These are phyloP conservation scores for Saccharomycopsis fibuligera DNA, from an alignment of 805 yeast species.

Conservation along the genomic window DNA sequence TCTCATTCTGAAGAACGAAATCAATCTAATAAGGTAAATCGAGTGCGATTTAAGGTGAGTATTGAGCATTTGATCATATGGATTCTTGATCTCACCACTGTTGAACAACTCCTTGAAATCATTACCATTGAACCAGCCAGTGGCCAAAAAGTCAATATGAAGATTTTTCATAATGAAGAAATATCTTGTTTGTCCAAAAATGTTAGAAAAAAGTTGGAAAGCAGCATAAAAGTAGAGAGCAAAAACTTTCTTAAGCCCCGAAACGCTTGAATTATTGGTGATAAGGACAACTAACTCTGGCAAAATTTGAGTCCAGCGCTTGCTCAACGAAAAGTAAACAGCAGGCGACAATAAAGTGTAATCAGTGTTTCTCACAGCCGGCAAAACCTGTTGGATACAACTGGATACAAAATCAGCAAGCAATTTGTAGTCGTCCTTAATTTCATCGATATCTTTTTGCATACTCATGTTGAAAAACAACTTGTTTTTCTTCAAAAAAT, in stretches of 20 bases:
- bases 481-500: not conserved
- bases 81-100: not conserved
- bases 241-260: conserved; percentile 1
- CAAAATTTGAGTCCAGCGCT: too few relatives aligned
- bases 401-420: too few relatives aligned
- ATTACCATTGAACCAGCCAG: not conserved
- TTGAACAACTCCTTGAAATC: conserved; percentile 9
- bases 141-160: not conserved
- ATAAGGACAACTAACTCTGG: too few relatives aligned
- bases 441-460: conserved; percentile 3
- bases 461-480: not conserved
- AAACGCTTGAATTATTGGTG: too few relatives aligned
- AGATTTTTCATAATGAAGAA: conserved; percentile 4
- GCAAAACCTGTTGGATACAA: too few relatives aligned
- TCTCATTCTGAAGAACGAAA: conserved; percentile 13
- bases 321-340: too few relatives aligned
- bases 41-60: not conserved
- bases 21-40: conserved; percentile 6
- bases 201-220: not conserved
- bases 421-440: too few relatives aligned
- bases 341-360: too few relatives aligned
- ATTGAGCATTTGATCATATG: not conserved
- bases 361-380: too few relatives aligned
- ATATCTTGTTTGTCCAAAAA: conserved; percentile 4
- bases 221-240: conserved; percentile 9